A percentile compares a stretch with the other conserved stretches of the same genome.
Evolutionary conservation across 2,329 filamentous ascomycete species (phyloP).

Genomic region (Ceratocystis lukuohia): DNA sequence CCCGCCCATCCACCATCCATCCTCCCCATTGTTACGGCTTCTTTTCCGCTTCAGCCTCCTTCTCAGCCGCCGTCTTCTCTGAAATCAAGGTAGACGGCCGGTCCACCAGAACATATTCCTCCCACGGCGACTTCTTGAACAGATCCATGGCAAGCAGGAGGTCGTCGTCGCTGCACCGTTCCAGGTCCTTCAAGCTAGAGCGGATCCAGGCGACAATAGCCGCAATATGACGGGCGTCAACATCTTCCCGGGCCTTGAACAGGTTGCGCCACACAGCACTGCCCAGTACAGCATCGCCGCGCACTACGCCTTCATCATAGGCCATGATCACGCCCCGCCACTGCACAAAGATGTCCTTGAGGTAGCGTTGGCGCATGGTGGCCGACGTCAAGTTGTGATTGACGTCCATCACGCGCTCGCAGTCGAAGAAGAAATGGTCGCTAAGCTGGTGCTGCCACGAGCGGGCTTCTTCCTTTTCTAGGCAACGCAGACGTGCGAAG

Average conservation of each 20-base stretch:
- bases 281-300: constrained; percentile 63
- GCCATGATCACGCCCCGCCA: constrained; percentile 79
- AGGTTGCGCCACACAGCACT: constrained; percentile 87
- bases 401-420: constrained; percentile 70
- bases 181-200: constrained; percentile 34
- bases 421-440: constrained; percentile 89
- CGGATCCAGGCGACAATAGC: constrained; percentile 47
- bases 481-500: constrained; percentile 66
- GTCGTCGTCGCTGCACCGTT: constrained; percentile 36
- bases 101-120: constrained; percentile 18
- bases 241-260: constrained; percentile 53
- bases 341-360: constrained; percentile 84
- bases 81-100: constrained; percentile 12
- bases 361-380: constrained; percentile 47
- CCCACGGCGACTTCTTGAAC: constrained; percentile 30
- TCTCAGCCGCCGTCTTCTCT: constrained; percentile 14
- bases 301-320: constrained; percentile 68
- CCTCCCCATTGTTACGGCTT: neutral
- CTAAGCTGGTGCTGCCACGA: constrained; percentile 81
- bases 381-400: constrained; percentile 57
- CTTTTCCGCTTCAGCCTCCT: neutral
- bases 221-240: constrained; percentile 38
- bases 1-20: neutral
- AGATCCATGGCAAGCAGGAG: constrained; percentile 29
- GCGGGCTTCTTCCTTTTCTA: constrained; percentile 54